phyloP scores from a whole-genome alignment of 2,329 filamentous ascomycete genomes.

The Phyllosticta citribraziliensis region DNA sequence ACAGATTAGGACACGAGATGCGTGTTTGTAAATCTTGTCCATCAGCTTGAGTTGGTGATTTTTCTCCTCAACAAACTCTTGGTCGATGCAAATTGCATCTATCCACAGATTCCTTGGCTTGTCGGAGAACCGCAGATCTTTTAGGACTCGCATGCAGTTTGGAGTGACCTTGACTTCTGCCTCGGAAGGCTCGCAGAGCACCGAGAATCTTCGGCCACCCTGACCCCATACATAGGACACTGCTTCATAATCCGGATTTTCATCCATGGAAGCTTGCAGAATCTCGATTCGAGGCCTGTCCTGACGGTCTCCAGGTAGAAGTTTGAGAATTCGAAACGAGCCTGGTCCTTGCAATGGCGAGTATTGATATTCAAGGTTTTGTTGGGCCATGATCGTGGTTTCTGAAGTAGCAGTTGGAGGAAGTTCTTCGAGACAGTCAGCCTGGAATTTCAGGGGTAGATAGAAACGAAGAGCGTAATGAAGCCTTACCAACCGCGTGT shows the following conservation, averaged over 20 bases:
- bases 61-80: neutral
- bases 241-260: neutral
- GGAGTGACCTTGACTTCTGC: neutral
- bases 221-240: neutral
- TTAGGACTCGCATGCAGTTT: neutral
- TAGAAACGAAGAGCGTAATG: too few relatives aligned
- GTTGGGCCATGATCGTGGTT: too few relatives aligned
- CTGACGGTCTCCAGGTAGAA: neutral
- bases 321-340: neutral
- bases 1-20: constrained; percentile 13
- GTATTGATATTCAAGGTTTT: too few relatives aligned
- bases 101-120: neutral
- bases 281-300: neutral
- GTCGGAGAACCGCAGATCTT: neutral
- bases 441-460: too few relatives aligned
- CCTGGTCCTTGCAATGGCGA: too few relatives aligned
- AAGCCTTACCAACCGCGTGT: too few relatives aligned
- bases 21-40: neutral
- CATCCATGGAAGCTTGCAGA: neutral
- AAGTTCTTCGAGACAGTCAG: too few relatives aligned
- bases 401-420: too few relatives aligned
- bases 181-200: neutral
- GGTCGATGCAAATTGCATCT: constrained; percentile 4
- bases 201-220: neutral
- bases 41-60: constrained; percentile 2